Evolutionary conservation across 1,284 basidiomycete genomes (phyloP).

Genomic region (Cutaneotrichosporon curvatum): DNA sequence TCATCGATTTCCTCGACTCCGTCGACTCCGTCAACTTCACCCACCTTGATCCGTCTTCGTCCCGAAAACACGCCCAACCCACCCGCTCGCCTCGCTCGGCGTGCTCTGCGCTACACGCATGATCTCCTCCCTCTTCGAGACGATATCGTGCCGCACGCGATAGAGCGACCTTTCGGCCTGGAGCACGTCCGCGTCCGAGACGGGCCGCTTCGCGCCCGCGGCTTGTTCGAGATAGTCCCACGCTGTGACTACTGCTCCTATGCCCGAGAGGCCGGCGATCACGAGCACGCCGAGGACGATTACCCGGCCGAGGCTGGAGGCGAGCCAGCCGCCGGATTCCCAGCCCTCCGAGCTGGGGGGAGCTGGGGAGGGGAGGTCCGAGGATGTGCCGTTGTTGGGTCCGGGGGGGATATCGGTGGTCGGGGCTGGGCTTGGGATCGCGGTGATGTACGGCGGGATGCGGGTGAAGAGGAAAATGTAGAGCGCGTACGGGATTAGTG

Average conservation of each 20-base stretch:
- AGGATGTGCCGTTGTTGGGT: background rate
- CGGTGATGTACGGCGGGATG: slow-evolving; percentile 43
- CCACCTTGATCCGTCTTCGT: slow-evolving; percentile 27
- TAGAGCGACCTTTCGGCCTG: slow-evolving; percentile 44
- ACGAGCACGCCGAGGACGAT: slow-evolving; percentile 44
- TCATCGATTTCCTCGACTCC: too few relatives aligned
- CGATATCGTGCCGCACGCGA: slow-evolving; percentile 39
- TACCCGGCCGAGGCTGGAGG: slow-evolving; percentile 40
- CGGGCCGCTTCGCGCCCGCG: slow-evolving; percentile 19
- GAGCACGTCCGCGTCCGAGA: slow-evolving; percentile 31
- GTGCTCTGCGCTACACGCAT: slow-evolving; percentile 14
- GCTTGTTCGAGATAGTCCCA: slow-evolving; percentile 41
- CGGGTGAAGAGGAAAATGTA: slow-evolving; percentile 45
- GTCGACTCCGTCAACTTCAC: background rate
- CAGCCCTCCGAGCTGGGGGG: slow-evolving; percentile 28
- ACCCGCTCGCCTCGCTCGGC: slow-evolving; percentile 17
- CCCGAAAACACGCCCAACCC: slow-evolving; percentile 39
- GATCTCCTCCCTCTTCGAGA: slow-evolving; percentile 36
- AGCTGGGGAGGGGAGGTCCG: slow-evolving; percentile 1
- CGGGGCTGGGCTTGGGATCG: slow-evolving; percentile 9
- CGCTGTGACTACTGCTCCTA: slow-evolving; percentile 42
- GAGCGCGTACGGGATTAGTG: slow-evolving; percentile 41
- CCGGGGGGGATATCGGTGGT: background rate
- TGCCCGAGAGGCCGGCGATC: slow-evolving; percentile 42
- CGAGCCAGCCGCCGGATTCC: slow-evolving; percentile 41